phyloP scores from a whole-genome alignment of 2,329 filamentous ascomycete genomes.

The Aspergillus felis region DNA sequence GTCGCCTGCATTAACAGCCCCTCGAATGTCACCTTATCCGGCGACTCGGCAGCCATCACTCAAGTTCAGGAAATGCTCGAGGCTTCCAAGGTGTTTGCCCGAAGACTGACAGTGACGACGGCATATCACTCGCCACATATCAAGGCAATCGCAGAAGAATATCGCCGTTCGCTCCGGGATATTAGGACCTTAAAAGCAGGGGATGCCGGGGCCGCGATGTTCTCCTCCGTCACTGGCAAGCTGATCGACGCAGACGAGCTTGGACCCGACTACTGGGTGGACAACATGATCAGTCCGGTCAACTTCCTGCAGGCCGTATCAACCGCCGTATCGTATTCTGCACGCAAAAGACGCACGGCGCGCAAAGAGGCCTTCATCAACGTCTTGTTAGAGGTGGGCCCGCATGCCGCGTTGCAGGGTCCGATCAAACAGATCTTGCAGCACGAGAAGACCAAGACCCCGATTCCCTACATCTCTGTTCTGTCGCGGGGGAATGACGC shows the following conservation, averaged over 20 bases:
- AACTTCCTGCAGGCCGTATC: constrained; percentile 2
- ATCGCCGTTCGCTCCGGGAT: background rate
- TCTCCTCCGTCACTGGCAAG: constrained; percentile 4
- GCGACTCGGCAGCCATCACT: constrained; percentile 3
- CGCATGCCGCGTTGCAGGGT: constrained; percentile 8
- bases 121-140: constrained; percentile 15
- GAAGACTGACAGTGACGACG: constrained; percentile 13
- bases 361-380: background rate
- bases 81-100: constrained; percentile 2
- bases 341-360: background rate
- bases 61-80: constrained; percentile 4
- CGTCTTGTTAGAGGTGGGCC: constrained; percentile 11
- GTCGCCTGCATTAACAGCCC: constrained; percentile 19
- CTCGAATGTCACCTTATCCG: constrained; percentile 14
- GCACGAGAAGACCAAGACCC: background rate
- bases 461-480: background rate
- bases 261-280: background rate
- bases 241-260: background rate
- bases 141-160: background rate
- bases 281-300: background rate
- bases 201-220: background rate
- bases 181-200: background rate
- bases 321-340: background rate
- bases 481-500: background rate
- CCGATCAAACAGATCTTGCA: constrained; percentile 5